Evolutionary conservation across 1,284 basidiomycete species (phyloP), one percentile per base, ranked within the genome.

Genomic region (Bjerkandera adusta): DNA sequence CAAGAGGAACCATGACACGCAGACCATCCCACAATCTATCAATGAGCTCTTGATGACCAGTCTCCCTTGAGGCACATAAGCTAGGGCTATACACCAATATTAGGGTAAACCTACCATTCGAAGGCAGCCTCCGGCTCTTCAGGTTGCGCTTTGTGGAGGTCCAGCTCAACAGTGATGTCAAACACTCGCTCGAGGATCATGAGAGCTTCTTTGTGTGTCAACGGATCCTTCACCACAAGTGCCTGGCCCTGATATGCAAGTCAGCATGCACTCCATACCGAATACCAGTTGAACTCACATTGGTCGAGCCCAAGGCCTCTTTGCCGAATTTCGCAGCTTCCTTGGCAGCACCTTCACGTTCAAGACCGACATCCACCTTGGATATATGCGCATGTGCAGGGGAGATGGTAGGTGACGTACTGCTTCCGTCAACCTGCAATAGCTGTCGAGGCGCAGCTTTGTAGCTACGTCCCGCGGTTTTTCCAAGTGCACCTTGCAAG

Each of bases 391-490:
- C 71, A 57, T 80, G 75, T 1, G 75, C 70, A 41, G 81, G 79
- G 16, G 78, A 73, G 20, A 77, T 56, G 0, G 76, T 74, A 2
- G 83, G 78, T 3, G 76, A 76, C 1, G 70, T 61, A 26, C 64
- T 62, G 32, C 71, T 61, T 57, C 27, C 34, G 42, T 89, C 85
- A 25, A 99, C 89, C 66, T 98, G 93, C 4, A 99, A 77, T 34
- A 99, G 81, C 55, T 97, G 96, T 36, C 95, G 82, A 20, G 96
- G 97, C n/a, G 93, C 93, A 27, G 92, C 92, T 64, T 93, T 93
- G 61, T 95, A 92, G 48, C 91, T 93, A 50, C 91, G 75, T 20
- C 92, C 87, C 52, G 88, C 91, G n/a, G 90, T 95, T 65, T 87
- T 92, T 2, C 97, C 97, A 5, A 99, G 77, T 5, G 95, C 96